Evolutionary conservation across 2,329 filamentous ascomycete species (phyloP).

Genomic region (Alternaria alternata): DNA sequence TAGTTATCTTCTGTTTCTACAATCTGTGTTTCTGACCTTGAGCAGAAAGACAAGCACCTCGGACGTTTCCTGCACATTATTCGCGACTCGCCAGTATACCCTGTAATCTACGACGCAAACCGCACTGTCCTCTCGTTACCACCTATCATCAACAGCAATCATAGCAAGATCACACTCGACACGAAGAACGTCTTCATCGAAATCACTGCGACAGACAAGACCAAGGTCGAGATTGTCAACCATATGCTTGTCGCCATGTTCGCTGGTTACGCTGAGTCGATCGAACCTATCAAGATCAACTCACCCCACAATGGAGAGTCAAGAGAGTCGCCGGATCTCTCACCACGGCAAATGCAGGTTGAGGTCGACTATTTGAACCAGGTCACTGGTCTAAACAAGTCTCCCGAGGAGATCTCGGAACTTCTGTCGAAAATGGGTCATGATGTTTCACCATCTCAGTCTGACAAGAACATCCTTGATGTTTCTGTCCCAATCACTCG

Average conservation of each 20-base stretch:
- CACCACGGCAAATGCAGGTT: slow-evolving; percentile 78
- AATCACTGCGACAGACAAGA: slow-evolving; percentile 93
- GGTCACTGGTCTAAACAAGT: slow-evolving; percentile 83
- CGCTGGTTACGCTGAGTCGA: slow-evolving; percentile 89
- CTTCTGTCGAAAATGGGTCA: slow-evolving; percentile 91
- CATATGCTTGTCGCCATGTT: slow-evolving; percentile 99
- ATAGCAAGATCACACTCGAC: slow-evolving; percentile 92
- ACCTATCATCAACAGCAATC: slow-evolving; percentile 96
- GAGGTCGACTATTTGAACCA: slow-evolving; percentile 94
- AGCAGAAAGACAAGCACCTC: slow-evolving; percentile 85
- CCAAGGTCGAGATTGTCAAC: slow-evolving; percentile 94
- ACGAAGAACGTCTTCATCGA: slow-evolving; percentile 97
- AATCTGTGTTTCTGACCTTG: slow-evolving; percentile 22
- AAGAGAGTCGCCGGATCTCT: slow-evolving; percentile 80
- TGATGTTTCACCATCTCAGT: slow-evolving; percentile 75
- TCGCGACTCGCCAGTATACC: slow-evolving; percentile 90
- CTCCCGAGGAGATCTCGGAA: slow-evolving; percentile 77
- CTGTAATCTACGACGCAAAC: slow-evolving; percentile 92
- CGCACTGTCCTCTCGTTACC: slow-evolving; percentile 89
- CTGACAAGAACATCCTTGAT: slow-evolving; percentile 74
- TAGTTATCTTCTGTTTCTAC: not conserved
- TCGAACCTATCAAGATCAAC: slow-evolving; percentile 91
- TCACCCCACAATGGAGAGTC: slow-evolving; percentile 90
- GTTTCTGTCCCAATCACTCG: slow-evolving; percentile 87
- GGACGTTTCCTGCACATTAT: slow-evolving; percentile 94